Conservation (phyloP, 768 basidiomycete species). For the Hygrocybe coccinea region DNA sequence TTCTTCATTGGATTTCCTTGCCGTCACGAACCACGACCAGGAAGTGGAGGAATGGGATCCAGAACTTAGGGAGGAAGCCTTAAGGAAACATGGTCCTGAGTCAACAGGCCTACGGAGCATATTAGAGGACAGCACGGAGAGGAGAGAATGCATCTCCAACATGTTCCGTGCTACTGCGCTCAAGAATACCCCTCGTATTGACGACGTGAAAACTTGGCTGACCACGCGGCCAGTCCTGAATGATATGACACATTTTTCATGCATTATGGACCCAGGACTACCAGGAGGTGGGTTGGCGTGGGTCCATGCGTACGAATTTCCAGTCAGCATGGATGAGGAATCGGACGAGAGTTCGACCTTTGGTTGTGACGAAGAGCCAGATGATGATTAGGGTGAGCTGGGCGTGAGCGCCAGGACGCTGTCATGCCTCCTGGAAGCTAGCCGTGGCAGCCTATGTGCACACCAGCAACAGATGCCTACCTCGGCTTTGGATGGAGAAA, state of each 20-base stretch:
- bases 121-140: constrained; percentile 32
- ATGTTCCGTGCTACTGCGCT: constrained; percentile 13
- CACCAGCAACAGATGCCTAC: too few species aligned
- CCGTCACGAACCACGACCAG: constrained; percentile 36
- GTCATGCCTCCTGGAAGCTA: too few species aligned
- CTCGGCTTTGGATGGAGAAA: too few species aligned
- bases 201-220: constrained; percentile 30
- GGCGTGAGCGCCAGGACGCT: too few species aligned
- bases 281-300: constrained; percentile 35
- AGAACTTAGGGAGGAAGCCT: constrained; percentile 16
- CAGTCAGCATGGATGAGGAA: constrained; percentile 16
- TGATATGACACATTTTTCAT: constrained; percentile 35
- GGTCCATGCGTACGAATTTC: constrained; percentile 26
- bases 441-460: too few species aligned
- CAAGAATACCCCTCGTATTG: not conserved
- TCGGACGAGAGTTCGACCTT: too few species aligned
- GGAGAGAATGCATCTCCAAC: constrained; percentile 26
- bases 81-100: constrained; percentile 13
- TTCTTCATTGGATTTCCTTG: constrained; percentile 25
- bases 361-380: too few species aligned
- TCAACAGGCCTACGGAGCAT: constrained; percentile 15
- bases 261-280: constrained; percentile 38
- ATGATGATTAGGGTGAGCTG: too few species aligned
- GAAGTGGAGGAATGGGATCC: constrained; percentile 23
- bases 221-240: constrained; percentile 32